These are phyloP conservation scores for Rhodamnia rubescens DNA, from an alignment of 345 rosid species.

Conservation along the genomic window DNA sequence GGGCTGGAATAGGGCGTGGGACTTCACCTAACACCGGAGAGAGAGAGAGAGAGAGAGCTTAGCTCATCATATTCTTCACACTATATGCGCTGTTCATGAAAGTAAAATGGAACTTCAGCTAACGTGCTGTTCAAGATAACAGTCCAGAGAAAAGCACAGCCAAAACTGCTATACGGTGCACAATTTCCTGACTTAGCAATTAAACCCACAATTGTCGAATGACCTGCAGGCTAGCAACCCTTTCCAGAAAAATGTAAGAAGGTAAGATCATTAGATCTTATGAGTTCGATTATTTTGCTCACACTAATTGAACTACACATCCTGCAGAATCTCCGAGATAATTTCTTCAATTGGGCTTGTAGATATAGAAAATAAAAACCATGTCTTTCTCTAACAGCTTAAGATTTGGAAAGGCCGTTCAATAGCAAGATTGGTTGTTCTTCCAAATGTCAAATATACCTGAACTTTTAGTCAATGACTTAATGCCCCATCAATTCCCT, in stretches of 20 bases:
- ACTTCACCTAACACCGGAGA: background rate
- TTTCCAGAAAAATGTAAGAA: background rate
- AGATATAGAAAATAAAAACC: background rate
- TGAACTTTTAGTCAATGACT: background rate
- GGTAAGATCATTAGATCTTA: background rate
- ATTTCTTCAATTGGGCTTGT: background rate
- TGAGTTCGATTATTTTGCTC: background rate
- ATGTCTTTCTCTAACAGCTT: background rate
- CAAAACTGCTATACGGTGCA: background rate
- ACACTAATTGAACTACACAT: background rate
- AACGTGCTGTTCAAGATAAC: background rate
- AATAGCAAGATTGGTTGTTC: background rate
- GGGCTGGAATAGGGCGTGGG: background rate
- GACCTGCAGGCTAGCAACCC: background rate
- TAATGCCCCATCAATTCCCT: background rate
- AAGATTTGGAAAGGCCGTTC: background rate
- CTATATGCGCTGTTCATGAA: background rate
- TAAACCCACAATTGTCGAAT: background rate
- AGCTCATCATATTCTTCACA: background rate
- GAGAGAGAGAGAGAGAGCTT: background rate
- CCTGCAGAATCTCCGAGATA: background rate
- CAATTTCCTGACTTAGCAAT: background rate
- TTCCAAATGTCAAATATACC: background rate
- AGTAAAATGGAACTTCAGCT: background rate
- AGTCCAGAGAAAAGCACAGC: background rate